These are phyloP conservation scores for Nyctanthes arbortristis DNA, from an alignment of 257 asterid genomes.

Conservation along the genomic window DNA sequence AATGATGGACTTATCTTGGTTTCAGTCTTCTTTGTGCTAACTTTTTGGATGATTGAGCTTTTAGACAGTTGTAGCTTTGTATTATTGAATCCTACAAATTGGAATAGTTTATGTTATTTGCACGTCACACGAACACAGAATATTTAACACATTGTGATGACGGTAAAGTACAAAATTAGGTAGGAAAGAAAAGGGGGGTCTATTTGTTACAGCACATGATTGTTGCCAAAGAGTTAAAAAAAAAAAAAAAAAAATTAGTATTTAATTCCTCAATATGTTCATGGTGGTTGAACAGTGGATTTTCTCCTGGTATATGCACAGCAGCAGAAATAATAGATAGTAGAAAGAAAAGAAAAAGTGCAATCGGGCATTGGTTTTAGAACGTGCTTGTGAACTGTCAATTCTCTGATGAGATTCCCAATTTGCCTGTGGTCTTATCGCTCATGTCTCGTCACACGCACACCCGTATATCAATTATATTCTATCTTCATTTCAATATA, in stretches of 20 bases:
- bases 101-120: not conserved
- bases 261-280: slow-evolving; percentile 5
- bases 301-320: slow-evolving; percentile 28
- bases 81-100: not conserved
- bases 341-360: slow-evolving; percentile 6
- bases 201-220: slow-evolving; percentile 51
- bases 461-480: not conserved
- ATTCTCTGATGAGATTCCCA: slow-evolving; percentile 26
- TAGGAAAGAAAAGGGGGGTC: not conserved
- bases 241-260: too few relatives aligned
- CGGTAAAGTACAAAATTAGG: not conserved
- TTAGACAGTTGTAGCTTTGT: not conserved
- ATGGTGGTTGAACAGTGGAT: slow-evolving; percentile 22
- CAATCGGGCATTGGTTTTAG: slow-evolving; percentile 30
- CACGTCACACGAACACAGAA: not conserved
- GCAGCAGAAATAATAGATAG: not conserved
- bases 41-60: not conserved
- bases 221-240: slow-evolving; percentile 33
- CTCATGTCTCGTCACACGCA: not conserved
- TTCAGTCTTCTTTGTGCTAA: not conserved
- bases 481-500: slow-evolving; percentile 15
- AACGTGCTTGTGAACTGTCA: slow-evolving; percentile 46
- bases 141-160: not conserved
- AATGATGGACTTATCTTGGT: not conserved
- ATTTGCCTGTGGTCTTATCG: slow-evolving; percentile 2